phyloP scores from a whole-genome alignment of 2,329 filamentous ascomycete species.

The Hypoxylon sp. region DNA sequence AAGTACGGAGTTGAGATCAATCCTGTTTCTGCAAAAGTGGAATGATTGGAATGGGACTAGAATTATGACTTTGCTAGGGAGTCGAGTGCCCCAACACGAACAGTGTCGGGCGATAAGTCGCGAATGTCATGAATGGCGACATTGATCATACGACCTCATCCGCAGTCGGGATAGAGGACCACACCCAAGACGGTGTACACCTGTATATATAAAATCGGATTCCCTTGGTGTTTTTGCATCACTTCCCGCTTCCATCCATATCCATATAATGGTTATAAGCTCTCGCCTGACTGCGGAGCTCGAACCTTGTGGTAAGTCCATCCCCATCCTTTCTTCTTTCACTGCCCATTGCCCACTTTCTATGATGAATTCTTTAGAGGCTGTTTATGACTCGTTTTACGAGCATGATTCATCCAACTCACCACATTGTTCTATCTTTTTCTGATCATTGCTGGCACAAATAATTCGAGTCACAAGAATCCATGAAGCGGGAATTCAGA shows the following conservation, averaged over 20 bases:
- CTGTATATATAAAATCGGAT: conserved; percentile 52
- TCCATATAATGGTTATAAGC: conserved; percentile 6
- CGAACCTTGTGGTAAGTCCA: conserved; percentile 43
- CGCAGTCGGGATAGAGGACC: conserved; percentile 5
- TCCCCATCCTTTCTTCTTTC: neutral
- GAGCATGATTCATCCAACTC: conserved; percentile 56
- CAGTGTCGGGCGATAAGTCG: conserved; percentile 2
- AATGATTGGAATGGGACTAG: conserved; percentile 51
- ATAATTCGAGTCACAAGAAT: neutral
- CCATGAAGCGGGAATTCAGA: neutral
- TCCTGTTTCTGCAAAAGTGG: conserved; percentile 69
- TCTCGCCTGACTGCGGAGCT: conserved; percentile 14
- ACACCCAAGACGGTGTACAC: conserved; percentile 17
- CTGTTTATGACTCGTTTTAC: conserved; percentile 57
- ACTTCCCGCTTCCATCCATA: neutral
- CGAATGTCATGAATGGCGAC: neutral
- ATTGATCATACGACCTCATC: conserved; percentile 10
- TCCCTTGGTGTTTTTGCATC: conserved; percentile 30
- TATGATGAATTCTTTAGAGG: conserved; percentile 58
- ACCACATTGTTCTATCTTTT: conserved; percentile 56
- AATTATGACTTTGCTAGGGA: conserved; percentile 1
- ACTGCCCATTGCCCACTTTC: neutral
- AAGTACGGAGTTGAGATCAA: conserved; percentile 90
- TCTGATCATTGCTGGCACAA: conserved; percentile 45
- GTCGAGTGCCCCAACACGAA: neutral